Percentiles rank a stretch among this genome's conserved stretches.
Conservation (phyloP, 176 grass and related monocot species). For the Oryza punctata region DNA sequence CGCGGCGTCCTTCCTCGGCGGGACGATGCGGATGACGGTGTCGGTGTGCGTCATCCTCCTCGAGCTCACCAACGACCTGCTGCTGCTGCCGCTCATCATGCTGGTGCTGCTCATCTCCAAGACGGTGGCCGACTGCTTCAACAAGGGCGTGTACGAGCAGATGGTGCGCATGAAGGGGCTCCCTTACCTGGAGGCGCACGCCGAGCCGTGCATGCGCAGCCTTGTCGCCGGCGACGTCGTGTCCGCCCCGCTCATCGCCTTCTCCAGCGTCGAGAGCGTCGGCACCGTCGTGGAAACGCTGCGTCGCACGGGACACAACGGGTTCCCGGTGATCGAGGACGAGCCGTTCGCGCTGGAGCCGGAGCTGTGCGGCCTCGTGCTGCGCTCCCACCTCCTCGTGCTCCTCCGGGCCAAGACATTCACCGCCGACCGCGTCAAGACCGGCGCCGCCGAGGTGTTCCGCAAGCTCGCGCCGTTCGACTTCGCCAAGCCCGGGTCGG, state of each 20-base stretch:
- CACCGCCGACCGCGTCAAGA: constrained; percentile 40
- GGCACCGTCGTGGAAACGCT: constrained; percentile 46
- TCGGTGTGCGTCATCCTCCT: constrained; percentile 81
- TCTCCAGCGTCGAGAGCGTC: constrained; percentile 59
- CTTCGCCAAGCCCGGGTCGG: constrained; percentile 69
- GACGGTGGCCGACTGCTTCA: constrained; percentile 75
- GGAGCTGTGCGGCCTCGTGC: constrained; percentile 67
- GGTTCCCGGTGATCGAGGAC: constrained; percentile 67
- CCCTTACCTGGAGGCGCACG: constrained; percentile 62
- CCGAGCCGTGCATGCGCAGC: constrained; percentile 61
- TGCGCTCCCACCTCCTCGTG: constrained; percentile 65
- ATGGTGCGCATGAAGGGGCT: constrained; percentile 72
- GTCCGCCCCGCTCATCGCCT: constrained; percentile 52
- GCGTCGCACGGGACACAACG: constrained; percentile 54
- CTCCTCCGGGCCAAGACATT: constrained; percentile 57
- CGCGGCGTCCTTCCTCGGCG: constrained; percentile 59
- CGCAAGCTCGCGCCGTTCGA: constrained; percentile 55
- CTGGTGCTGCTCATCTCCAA: constrained; percentile 71
- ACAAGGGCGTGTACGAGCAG: constrained; percentile 73
- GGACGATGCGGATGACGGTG: constrained; percentile 80
- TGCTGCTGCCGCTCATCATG: constrained; percentile 73
- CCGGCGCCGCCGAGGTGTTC: constrained; percentile 46
- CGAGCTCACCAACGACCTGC: constrained; percentile 69
- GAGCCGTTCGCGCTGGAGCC: constrained; percentile 48
- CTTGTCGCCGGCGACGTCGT: constrained; percentile 54